Conservation (phyloP, 306 rosid species). For the Crotalaria pallida region DNA sequence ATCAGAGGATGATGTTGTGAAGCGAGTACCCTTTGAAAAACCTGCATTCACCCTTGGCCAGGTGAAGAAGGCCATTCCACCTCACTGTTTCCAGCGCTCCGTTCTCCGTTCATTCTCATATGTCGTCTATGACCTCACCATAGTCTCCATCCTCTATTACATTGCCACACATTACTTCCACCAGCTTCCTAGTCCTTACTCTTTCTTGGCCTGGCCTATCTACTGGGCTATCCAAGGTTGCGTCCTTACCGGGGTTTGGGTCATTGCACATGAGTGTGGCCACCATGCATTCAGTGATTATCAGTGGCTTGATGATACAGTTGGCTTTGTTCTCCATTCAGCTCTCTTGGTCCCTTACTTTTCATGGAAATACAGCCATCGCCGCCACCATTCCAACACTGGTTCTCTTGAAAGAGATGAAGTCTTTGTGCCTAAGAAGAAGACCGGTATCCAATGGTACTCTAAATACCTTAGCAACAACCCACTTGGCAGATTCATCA, state of each 20-base stretch:
- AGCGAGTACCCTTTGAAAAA: slow-evolving; percentile 64
- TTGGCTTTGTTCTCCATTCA: slow-evolving; percentile 86
- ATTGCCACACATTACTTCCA: slow-evolving; percentile 57
- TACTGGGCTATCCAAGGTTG: slow-evolving; percentile 76
- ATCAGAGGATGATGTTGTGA: slow-evolving; percentile 30
- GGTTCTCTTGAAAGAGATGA: slow-evolving; percentile 89
- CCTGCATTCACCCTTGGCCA: slow-evolving; percentile 73
- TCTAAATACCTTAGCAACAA: slow-evolving; percentile 82
- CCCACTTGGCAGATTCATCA: slow-evolving; percentile 63
- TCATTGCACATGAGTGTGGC: slow-evolving; percentile 93
- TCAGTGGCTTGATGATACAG: slow-evolving; percentile 89
- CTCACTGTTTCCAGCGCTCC: slow-evolving; percentile 81
- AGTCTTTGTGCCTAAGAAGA: slow-evolving; percentile 86
- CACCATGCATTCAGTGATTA: slow-evolving; percentile 97
- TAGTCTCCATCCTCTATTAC: slow-evolving; percentile 49
- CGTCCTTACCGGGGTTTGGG: slow-evolving; percentile 92
- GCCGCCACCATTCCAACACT: slow-evolving; percentile 91
- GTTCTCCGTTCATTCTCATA: slow-evolving; percentile 69
- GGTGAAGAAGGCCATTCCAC: slow-evolving; percentile 77
- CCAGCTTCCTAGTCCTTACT: slow-evolving; percentile 38
- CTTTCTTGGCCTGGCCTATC: slow-evolving; percentile 62
- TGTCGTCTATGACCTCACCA: slow-evolving; percentile 51
- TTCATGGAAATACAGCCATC: slow-evolving; percentile 98
- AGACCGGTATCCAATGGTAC: slow-evolving; percentile 46
- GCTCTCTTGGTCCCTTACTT: slow-evolving; percentile 88